Conservation (phyloP, 1,284 basidiomycete genomes). For the Tilletia caries region DNA sequence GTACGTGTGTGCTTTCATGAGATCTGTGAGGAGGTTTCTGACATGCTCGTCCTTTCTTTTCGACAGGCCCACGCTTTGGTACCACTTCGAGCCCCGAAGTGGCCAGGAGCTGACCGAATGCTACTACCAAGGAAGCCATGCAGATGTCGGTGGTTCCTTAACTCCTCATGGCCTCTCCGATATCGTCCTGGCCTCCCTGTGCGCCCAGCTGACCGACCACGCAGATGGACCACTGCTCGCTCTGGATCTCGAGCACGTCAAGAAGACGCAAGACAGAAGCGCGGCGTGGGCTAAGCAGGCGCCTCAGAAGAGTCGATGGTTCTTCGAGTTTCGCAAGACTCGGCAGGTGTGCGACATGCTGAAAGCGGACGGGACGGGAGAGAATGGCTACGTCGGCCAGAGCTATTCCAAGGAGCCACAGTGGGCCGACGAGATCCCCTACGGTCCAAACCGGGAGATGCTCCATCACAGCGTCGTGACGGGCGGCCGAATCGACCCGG, state of each 20-base stretch:
- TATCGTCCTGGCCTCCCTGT: slow-evolving; percentile 4
- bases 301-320: background rate
- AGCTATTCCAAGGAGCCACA: background rate
- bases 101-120: background rate
- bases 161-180: slow-evolving; percentile 4
- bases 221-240: background rate
- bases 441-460: background rate
- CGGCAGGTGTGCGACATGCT: slow-evolving; percentile 2
- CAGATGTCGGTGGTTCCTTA: background rate
- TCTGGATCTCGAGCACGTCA: background rate
- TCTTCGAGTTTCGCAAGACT: background rate
- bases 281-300: slow-evolving; percentile 11
- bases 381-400: slow-evolving; percentile 17
- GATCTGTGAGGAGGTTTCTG: too few relatives aligned
- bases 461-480: slow-evolving; percentile 13
- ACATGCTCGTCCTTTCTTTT: too few relatives aligned
- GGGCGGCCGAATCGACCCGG: background rate
- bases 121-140: slow-evolving; percentile 3
- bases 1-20: background rate
- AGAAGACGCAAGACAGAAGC: background rate
- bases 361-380: background rate
- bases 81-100: background rate
- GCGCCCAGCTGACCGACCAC: slow-evolving; percentile 9
- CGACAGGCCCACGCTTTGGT: slow-evolving; percentile 6
- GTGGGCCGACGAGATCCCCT: background rate